Evolutionary conservation across 1,139 yeast species (phyloP), one percentile per base, ranked within the genome.

Genomic region (Taphrina communis): DNA sequence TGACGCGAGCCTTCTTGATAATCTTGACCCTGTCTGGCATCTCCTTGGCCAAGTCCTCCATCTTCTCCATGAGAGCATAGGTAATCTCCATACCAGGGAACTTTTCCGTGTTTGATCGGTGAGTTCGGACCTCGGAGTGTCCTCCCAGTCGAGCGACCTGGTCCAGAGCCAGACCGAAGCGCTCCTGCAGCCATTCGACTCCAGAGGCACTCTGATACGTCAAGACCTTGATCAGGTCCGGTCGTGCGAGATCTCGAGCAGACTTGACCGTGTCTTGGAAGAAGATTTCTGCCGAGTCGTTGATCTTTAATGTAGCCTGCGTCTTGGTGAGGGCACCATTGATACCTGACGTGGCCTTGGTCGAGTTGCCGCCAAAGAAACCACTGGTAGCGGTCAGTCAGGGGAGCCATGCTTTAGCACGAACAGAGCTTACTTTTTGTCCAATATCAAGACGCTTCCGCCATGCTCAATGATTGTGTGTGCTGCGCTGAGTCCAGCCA

Each of bases 311-410:
- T 36, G 79, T 75, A 60, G 81, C 78, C 75, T 90, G 94, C 0
- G 91, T 84, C 21, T 84, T 76, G 0, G 95, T 87, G 48, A 83
- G 80, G 0, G 90, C 86, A 21, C 94, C 96, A 76, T 88, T 89
- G 73, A 90, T 89, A 35, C 96, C 96, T 25, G 90, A 86, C 0
- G 93, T 88, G 0, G 96, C 96, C 76, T 88, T 88, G 38, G 89
- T 87, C 51, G 93, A 87, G 75, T 89, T 89, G 4, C 96, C 96
- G 69, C 93, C 90, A 53, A 88, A 80, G 73, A 85, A 84, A 14
- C 66, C 56, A 41, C 52, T 52, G 17, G 41, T 7, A 14, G 8
- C n/a, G 8, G 48, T 44, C 65, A 68, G 50, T 41, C 59, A 63
- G 12, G 35, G 46, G 21, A 19, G 38, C 51, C 60, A 25, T 36